Evolutionary conservation across 257 asterid genomes (phyloP).

Genomic region (Solanum appendiculatum): DNA sequence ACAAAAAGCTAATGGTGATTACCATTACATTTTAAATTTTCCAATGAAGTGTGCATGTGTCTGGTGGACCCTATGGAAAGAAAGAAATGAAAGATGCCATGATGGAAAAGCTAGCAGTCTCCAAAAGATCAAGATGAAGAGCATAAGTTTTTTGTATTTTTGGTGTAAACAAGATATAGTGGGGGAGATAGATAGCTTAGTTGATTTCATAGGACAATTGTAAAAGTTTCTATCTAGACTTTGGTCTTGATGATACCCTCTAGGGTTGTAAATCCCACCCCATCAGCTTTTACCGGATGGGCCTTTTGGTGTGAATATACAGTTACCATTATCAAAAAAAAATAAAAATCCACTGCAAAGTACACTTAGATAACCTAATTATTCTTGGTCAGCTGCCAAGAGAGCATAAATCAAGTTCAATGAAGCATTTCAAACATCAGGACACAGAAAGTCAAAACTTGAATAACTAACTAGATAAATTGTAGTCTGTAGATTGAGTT

Average conservation of each 20-base stretch:
- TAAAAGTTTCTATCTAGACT: neutral
- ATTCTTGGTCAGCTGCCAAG: neutral
- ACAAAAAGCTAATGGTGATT: neutral
- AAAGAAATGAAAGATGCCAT: neutral
- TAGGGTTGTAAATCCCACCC: neutral
- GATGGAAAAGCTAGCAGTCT: neutral
- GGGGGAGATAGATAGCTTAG: neutral
- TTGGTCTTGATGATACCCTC: neutral
- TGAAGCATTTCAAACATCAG: neutral
- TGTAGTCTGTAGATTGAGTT: neutral
- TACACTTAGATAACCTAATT: neutral
- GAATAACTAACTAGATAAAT: neutral
- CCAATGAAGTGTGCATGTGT: neutral
- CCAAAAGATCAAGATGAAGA: neutral
- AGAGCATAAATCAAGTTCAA: neutral
- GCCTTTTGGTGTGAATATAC: neutral
- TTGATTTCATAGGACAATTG: neutral
- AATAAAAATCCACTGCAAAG: neutral
- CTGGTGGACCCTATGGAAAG: neutral
- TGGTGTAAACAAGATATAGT: neutral
- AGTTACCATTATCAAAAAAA: neutral
- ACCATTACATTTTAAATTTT: neutral
- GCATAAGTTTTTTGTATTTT: neutral
- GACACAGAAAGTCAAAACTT: neutral
- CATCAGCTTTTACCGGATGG: neutral